Percentiles rank a stretch among this genome's conserved stretches.
Conservation (phyloP, 345 rosid species). For the Citrus trifoliata region DNA sequence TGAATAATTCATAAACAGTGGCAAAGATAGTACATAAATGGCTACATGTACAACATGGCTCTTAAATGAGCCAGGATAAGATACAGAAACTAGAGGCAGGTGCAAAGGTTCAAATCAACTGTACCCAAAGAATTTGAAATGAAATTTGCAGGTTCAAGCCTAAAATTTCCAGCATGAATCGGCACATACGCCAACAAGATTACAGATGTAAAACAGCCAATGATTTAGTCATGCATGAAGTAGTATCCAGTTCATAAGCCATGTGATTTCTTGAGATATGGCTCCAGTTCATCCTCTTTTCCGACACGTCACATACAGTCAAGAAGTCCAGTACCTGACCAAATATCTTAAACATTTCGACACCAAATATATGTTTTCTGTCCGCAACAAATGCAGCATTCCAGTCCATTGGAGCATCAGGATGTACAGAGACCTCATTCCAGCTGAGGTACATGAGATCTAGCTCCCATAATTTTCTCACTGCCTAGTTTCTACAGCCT, state of each 20-base stretch:
- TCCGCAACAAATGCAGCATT: conserved; percentile 84
- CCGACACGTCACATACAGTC: conserved; percentile 58
- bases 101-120: conserved; percentile 11
- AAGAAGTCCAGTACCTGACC: conserved; percentile 84
- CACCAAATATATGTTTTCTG: conserved; percentile 60
- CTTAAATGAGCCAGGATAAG: neutral
- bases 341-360: conserved; percentile 97
- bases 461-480: conserved; percentile 91
- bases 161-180: conserved; percentile 13
- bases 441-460: conserved; percentile 84
- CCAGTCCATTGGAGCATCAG: conserved; percentile 99
- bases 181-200: neutral
- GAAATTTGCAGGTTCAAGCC: conserved; percentile 12
- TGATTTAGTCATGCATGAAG: conserved; percentile 81
- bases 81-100: conserved; percentile 10
- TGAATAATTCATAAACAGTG: conserved; percentile 17
- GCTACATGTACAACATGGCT: conserved; percentile 5
- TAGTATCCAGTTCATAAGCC: conserved; percentile 70
- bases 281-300: conserved; percentile 51
- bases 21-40: conserved; percentile 15
- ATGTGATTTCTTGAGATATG: conserved; percentile 75
- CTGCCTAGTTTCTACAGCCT: conserved; percentile 94
- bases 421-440: conserved; percentile 83
- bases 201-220: conserved; percentile 74
- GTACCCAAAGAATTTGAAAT: conserved; percentile 23